These are phyloP conservation scores for Allium fistulosum DNA, from an alignment of 106 monocot genomes.

Conservation along the genomic window DNA sequence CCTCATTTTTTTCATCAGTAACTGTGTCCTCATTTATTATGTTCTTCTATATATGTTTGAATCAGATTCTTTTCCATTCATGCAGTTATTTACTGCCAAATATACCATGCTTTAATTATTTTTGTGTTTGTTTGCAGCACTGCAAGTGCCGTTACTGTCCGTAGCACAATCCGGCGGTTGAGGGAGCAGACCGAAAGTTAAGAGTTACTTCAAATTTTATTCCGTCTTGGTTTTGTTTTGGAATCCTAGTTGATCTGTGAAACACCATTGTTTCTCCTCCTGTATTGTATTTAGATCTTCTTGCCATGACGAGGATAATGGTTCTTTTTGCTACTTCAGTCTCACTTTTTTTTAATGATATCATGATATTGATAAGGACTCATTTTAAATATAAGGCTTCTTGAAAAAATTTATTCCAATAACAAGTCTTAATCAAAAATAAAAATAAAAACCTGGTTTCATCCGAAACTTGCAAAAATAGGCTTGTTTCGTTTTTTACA, in stretches of 20 bases:
- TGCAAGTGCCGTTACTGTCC: conserved; percentile 19
- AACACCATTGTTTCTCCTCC: neutral
- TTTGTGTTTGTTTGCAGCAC: conserved; percentile 7
- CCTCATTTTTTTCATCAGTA: neutral
- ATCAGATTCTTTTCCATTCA: neutral
- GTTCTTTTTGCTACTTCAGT: neutral
- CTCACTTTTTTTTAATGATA: no score
- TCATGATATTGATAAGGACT: no score
- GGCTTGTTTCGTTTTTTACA: no score
- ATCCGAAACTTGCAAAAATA: no score
- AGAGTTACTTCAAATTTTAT: neutral
- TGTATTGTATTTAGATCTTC: neutral
- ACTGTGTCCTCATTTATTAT: neutral
- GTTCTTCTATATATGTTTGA: neutral
- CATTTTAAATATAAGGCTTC: no score
- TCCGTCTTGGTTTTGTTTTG: neutral
- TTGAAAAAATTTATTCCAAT: no score
- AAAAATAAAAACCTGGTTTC: no score
- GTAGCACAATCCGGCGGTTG: conserved; percentile 18
- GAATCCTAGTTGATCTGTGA: neutral
- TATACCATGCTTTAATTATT: neutral
- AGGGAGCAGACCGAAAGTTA: conserved; percentile 25
- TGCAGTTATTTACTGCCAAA: no score
- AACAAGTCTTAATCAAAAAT: no score
- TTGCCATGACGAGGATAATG: neutral